Percentiles rank a stretch among this genome's conserved stretches.
Conservation (phyloP, 2,329 filamentous ascomycete genomes). For the Fusarium oligoseptatum region DNA sequence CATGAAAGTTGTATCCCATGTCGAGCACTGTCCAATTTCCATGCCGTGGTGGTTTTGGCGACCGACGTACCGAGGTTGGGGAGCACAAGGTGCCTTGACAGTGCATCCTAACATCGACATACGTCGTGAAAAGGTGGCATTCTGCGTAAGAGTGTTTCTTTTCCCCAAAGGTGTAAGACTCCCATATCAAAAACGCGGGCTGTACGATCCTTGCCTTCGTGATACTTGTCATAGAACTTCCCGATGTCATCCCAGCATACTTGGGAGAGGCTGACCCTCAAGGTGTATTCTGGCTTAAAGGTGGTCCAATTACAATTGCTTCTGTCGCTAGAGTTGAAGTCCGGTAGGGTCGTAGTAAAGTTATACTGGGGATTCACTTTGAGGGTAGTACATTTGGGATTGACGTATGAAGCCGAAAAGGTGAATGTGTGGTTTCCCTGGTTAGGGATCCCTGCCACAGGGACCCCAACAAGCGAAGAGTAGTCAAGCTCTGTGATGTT, state of each 20-base stretch:
- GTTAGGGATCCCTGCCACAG: background rate
- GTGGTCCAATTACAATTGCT: background rate
- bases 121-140: background rate
- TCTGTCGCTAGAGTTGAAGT: background rate
- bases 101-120: background rate
- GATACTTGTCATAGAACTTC: background rate
- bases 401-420: background rate
- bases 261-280: background rate
- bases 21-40: background rate
- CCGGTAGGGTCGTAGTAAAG: background rate
- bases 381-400: background rate
- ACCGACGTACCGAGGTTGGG: background rate
- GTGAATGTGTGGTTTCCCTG: background rate
- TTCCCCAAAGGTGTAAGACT: background rate
- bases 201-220: background rate
- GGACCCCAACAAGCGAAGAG: background rate
- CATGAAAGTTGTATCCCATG: background rate
- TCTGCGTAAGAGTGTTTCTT: background rate
- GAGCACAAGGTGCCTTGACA: background rate
- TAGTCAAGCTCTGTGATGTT: background rate
- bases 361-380: background rate
- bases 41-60: background rate
- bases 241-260: background rate
- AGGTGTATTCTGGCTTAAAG: too few species aligned
- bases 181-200: background rate